A percentile compares a stretch with the other conserved stretches of the same genome.
phyloP scores from a whole-genome alignment of 768 basidiomycete species.

The Zangia roseola region DNA sequence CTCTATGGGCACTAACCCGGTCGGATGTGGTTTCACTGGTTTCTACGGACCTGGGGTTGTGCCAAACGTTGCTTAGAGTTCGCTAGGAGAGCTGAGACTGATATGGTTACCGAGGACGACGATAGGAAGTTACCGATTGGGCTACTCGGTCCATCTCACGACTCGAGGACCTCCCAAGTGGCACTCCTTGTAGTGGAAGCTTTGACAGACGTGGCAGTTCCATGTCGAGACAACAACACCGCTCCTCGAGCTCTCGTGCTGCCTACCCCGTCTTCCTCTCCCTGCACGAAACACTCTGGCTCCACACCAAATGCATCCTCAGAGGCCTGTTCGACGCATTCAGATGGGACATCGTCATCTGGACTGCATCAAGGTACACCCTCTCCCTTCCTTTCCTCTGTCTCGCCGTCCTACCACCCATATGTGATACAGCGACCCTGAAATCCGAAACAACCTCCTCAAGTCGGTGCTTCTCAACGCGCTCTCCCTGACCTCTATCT shows the following conservation, averaged over 20 bases:
- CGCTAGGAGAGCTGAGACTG: slow-evolving; percentile 1
- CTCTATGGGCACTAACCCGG: background rate
- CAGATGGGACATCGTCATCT: slow-evolving; percentile 65
- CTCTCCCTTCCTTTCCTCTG: slow-evolving; percentile 1
- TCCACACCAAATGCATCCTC: slow-evolving; percentile 60
- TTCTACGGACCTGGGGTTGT: background rate
- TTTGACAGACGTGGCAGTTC: background rate
- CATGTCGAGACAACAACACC: slow-evolving; percentile 28
- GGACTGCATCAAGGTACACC: slow-evolving; percentile 56
- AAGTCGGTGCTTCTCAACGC: slow-evolving; percentile 75
- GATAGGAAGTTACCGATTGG: slow-evolving; percentile 14
- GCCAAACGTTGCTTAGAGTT: slow-evolving; percentile 5
- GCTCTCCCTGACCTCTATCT: slow-evolving; percentile 70
- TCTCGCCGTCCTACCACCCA: slow-evolving; percentile 9
- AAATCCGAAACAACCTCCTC: slow-evolving; percentile 70
- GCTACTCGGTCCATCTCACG: slow-evolving; percentile 9
- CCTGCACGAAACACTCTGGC: slow-evolving; percentile 52
- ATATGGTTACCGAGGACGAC: background rate
- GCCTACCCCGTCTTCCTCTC: slow-evolving; percentile 72
- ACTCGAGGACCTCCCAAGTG: background rate
- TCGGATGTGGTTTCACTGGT: background rate
- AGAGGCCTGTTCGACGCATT: slow-evolving; percentile 68
- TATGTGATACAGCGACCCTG: slow-evolving; percentile 56
- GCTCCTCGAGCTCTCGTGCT: slow-evolving; percentile 40
- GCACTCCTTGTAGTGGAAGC: background rate